Percentiles rank a stretch among this genome's conserved stretches.
These are phyloP conservation scores for Bruguiera parviflora DNA, from an alignment of 345 rosid genomes.

Conservation along the genomic window DNA sequence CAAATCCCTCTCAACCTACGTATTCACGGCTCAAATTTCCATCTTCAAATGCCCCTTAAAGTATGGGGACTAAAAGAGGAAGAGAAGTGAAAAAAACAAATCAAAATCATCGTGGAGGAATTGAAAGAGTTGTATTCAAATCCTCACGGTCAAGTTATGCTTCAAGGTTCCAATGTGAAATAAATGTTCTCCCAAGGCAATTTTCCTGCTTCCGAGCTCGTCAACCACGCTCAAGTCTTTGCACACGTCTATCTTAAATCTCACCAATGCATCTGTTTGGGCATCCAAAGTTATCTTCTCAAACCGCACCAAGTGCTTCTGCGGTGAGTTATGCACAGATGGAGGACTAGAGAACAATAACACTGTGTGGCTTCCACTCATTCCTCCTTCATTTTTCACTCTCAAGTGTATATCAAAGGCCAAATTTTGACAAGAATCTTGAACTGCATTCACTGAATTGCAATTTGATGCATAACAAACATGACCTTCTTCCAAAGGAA, in stretches of 20 bases:
- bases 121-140: slow-evolving; percentile 33
- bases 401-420: slow-evolving; percentile 50
- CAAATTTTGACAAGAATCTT: slow-evolving; percentile 39
- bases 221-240: slow-evolving; percentile 76
- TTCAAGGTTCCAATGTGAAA: slow-evolving; percentile 73
- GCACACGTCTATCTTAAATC: slow-evolving; percentile 62
- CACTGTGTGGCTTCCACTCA: slow-evolving; percentile 65
- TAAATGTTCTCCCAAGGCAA: slow-evolving; percentile 60
- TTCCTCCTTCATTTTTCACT: slow-evolving; percentile 46
- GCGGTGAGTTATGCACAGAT: slow-evolving; percentile 56
- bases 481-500: slow-evolving; percentile 47
- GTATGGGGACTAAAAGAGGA: background rate
- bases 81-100: background rate
- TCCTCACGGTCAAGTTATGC: slow-evolving; percentile 50
- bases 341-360: slow-evolving; percentile 73
- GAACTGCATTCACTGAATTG: slow-evolving; percentile 46
- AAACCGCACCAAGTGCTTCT: slow-evolving; percentile 64
- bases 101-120: background rate
- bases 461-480: slow-evolving; percentile 55
- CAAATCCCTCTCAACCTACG: slow-evolving; percentile 13
- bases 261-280: slow-evolving; percentile 33
- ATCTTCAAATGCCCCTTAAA: slow-evolving; percentile 4
- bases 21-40: slow-evolving; percentile 15
- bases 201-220: slow-evolving; percentile 54
- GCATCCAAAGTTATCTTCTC: slow-evolving; percentile 54